Percentiles rank a stretch among this genome's conserved stretches.
Evolutionary conservation across 768 basidiomycete genomes (phyloP).

Genomic region (Phaffia tasmanica): DNA sequence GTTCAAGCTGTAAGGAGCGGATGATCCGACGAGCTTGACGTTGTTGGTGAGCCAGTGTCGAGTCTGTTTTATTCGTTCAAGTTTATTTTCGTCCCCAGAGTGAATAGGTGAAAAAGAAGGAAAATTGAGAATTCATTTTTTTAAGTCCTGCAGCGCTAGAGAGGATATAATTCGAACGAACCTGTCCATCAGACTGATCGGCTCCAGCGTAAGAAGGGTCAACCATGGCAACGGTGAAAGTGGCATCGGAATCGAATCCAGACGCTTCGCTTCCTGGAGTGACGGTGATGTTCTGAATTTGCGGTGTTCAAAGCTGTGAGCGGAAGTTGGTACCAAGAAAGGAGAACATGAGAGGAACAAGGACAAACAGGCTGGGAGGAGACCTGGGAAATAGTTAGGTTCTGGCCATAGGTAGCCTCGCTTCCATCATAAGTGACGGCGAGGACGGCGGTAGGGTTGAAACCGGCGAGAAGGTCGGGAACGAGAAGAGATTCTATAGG

Average conservation of each 20-base stretch:
- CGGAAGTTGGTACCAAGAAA: not conserved
- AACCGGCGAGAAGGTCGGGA: slow-evolving; percentile 51
- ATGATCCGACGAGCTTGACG: slow-evolving; percentile 37
- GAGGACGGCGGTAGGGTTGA: slow-evolving; percentile 53
- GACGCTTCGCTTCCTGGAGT: slow-evolving; percentile 43
- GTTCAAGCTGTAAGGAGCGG: slow-evolving; percentile 32
- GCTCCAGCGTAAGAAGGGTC: slow-evolving; percentile 61
- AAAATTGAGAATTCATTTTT: not conserved
- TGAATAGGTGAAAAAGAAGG: not conserved
- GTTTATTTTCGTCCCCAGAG: not conserved
- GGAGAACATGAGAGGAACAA: slow-evolving; percentile 3
- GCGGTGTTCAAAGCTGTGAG: not conserved
- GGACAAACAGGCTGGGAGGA: not conserved
- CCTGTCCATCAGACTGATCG: slow-evolving; percentile 48
- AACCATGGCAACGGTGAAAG: slow-evolving; percentile 61
- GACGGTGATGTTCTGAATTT: not conserved
- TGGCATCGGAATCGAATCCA: slow-evolving; percentile 40
- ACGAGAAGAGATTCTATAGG: slow-evolving; percentile 43
- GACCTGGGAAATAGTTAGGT: slow-evolving; percentile 49
- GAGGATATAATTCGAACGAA: not conserved
- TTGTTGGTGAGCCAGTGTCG: slow-evolving; percentile 73
- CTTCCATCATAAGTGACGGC: slow-evolving; percentile 43
- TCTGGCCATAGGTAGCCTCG: slow-evolving; percentile 50
- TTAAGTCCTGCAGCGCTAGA: not conserved
- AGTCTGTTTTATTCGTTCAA: slow-evolving; percentile 37